These are phyloP conservation scores for Cyclocybe aegerita DNA, from an alignment of 768 basidiomycete species.

Conservation along the genomic window DNA sequence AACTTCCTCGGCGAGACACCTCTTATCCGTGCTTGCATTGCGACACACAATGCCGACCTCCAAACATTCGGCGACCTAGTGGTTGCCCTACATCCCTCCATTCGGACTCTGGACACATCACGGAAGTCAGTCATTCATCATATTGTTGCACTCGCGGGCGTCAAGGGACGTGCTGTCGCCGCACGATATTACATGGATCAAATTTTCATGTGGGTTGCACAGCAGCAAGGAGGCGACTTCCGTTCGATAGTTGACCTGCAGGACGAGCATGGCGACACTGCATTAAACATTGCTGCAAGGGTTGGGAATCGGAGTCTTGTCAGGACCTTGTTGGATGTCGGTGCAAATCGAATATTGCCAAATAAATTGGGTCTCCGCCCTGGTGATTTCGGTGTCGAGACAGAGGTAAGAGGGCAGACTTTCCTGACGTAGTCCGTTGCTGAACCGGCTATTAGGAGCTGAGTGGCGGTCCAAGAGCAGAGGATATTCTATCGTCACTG, in stretches of 20 bases:
- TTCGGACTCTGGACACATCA: constrained; percentile 87
- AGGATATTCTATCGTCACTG: constrained; percentile 76
- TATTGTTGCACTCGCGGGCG: constrained; percentile 84
- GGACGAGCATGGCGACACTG: constrained; percentile 95
- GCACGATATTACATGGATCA: constrained; percentile 93
- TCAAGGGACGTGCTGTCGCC: constrained; percentile 80
- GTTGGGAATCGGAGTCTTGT: constrained; percentile 91
- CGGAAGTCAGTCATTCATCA: constrained; percentile 90
- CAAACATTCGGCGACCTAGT: constrained; percentile 74
- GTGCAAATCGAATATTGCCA: constrained; percentile 83
- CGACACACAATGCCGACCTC: constrained; percentile 81
- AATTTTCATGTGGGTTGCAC: constrained; percentile 83
- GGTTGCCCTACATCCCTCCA: constrained; percentile 62
- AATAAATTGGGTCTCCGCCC: constrained; percentile 95
- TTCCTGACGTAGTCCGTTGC: neutral
- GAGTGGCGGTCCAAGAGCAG: constrained; percentile 66
- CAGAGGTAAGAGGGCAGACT: constrained; percentile 59
- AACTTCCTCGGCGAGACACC: constrained; percentile 95
- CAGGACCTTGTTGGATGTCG: constrained; percentile 83
- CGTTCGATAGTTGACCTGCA: constrained; percentile 83
- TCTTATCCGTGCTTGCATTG: constrained; percentile 86
- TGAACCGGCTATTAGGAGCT: constrained; percentile 49
- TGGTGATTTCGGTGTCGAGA: constrained; percentile 93
- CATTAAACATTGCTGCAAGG: constrained; percentile 91
- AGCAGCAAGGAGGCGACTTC: constrained; percentile 75